Base-by-base conservation (phyloP, 2,329 filamentous ascomycete genomes). In the Raffaelea deltoideospora region DNA sequence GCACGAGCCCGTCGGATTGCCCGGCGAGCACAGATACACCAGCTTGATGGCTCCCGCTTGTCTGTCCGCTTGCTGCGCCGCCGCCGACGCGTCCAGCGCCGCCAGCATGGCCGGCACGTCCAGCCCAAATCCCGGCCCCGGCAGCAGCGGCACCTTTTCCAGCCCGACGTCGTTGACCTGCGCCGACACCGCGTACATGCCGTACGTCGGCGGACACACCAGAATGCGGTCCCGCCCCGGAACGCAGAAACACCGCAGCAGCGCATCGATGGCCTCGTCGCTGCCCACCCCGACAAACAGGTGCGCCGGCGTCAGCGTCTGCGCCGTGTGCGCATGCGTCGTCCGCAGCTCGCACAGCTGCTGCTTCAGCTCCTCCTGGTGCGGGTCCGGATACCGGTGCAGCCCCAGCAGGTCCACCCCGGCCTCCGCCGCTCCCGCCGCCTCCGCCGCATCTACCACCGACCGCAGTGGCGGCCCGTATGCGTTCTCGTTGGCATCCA, bases 401-500 rank as follows among this genome's bases (percentile, higher is more conserved):
- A 98, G 69, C 44, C 83, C 79, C 35, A 84, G 62, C 45, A 93
- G 71, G 59, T 94, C 79, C 41, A 90, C 65, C 3, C 60, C 53
- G 35, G 65, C 54, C 10, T 70, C 58, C 34, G 65, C 62, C 33
- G 95, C 63, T 3, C 82, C 79, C 0, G 88, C 87, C 0, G 87
- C 88, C 50, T 80, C 93, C 41, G 87, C 85, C 52, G 96, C 95
- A 62, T 96, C 88, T 51, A 96, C 96, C 48, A 88, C 88, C 55
- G 96, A 88, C 46, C 96, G 79, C 34, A 95, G 63, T 2, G 83
- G 79, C 0, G 90, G 88, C 0, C 90, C 90, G 51, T 80, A 95
- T 41, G 90, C 86, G 53, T 98, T 98, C 63, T 98, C 90, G 52
- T 98, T 98, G 48, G 90, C 90, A 55, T 98, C 90, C 46, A 98